Evolutionary conservation across 306 rosid species (phyloP).

Genomic region (Malus sieversii): DNA sequence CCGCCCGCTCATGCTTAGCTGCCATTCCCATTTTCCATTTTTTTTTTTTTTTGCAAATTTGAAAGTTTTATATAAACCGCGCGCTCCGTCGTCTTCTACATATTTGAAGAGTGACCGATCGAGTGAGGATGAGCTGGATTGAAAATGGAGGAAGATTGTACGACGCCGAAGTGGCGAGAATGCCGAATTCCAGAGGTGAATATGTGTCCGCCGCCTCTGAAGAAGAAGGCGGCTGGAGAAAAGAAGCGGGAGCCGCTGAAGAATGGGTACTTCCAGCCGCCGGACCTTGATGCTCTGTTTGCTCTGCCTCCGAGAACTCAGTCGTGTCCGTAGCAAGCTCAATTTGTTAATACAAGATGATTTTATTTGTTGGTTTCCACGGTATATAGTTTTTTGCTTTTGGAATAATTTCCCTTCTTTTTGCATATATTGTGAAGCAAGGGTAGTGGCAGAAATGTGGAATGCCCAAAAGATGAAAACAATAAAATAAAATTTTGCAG

Average conservation of each 20-base stretch:
- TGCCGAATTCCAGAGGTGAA: constrained; percentile 39
- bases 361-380: not conserved
- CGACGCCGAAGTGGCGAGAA: constrained; percentile 52
- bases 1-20: constrained; percentile 6
- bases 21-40: constrained; percentile 11
- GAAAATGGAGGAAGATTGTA: constrained; percentile 36
- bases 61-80: not conserved
- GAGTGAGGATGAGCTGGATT: not conserved
- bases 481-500: not conserved
- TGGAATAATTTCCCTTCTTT: not conserved
- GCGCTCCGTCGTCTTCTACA: not conserved
- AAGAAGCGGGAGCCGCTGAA: constrained; percentile 40
- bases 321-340: constrained; percentile 25
- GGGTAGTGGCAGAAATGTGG: not conserved
- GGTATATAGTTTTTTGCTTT: not conserved
- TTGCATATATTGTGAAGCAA: not conserved
- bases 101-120: not conserved
- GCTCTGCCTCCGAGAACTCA: constrained; percentile 32
- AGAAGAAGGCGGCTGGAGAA: constrained; percentile 43
- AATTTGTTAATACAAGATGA: not conserved
- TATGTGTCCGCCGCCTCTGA: constrained; percentile 63
- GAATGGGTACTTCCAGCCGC: constrained; percentile 66
- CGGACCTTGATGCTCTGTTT: constrained; percentile 71
- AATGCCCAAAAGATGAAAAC: not conserved
- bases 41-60: constrained; percentile 14